These are phyloP conservation scores for Phytophthora pinifolia DNA, from an alignment of 352 stramenopile genomes.

Conservation along the genomic window DNA sequence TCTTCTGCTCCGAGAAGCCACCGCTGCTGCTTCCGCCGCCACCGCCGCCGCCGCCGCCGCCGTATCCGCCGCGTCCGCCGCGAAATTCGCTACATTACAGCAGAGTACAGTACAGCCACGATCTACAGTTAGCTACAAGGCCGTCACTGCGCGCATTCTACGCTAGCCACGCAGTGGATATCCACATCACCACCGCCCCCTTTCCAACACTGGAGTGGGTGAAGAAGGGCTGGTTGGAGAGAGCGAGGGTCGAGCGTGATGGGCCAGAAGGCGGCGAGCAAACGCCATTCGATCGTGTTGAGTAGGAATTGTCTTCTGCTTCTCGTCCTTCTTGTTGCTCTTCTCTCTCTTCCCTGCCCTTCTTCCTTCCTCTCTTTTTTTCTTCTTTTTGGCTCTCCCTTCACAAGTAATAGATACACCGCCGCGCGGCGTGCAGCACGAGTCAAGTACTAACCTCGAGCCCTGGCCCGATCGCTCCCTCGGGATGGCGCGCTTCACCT, in stretches of 20 bases:
- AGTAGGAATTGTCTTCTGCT: conserved; percentile 34
- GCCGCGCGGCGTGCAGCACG: conserved; percentile 17
- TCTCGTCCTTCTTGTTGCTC: conserved; percentile 26
- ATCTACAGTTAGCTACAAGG: background rate
- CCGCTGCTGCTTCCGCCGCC: conserved; percentile 26
- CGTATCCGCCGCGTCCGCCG: conserved; percentile 30
- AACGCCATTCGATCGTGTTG: conserved; percentile 42
- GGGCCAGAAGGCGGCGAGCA: conserved; percentile 28
- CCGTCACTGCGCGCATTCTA: conserved; percentile 6
- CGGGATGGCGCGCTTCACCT: conserved; percentile 92
- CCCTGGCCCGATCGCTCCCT: conserved; percentile 72
- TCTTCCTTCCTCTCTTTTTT: conserved; percentile 26
- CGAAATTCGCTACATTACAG: conserved; percentile 45
- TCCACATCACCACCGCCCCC: conserved; percentile 24
- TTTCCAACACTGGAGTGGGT: conserved; percentile 20
- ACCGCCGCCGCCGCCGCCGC: conserved; percentile 8
- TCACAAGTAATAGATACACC: conserved; percentile 31
- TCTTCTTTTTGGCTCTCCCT: conserved; percentile 9
- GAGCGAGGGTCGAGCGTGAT: conserved; percentile 29
- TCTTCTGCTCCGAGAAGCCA: conserved; percentile 76
- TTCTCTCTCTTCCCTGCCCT: conserved; percentile 30
- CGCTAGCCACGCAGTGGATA: conserved; percentile 2
- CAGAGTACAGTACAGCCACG: conserved; percentile 11
- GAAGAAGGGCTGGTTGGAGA: conserved; percentile 37
- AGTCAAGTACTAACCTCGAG: conserved; percentile 72